A percentile compares a stretch with the other conserved stretches of the same genome.
Conservation (phyloP, 2,329 filamentous ascomycete species). For the Diaporthe australafricana region DNA sequence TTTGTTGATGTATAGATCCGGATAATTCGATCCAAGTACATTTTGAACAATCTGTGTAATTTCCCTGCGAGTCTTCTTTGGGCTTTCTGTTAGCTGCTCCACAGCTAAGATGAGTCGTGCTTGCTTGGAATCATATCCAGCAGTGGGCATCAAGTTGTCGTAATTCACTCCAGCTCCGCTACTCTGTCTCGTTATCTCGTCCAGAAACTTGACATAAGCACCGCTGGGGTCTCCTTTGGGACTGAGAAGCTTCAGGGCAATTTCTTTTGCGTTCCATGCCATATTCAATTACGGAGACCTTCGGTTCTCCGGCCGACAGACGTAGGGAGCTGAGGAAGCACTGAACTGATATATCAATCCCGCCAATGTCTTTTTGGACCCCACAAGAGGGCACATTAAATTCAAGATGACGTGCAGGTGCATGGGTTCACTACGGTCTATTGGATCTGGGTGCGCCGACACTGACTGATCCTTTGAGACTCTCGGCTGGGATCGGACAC, state of each 20-base stretch:
- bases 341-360: background rate
- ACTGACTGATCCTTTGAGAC: too few species aligned
- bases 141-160: background rate
- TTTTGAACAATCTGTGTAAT: background rate
- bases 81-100: background rate
- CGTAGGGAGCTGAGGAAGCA: background rate
- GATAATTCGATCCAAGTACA: background rate
- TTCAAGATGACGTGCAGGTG: too few species aligned
- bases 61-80: background rate
- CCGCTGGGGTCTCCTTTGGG: background rate
- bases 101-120: background rate
- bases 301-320: background rate
- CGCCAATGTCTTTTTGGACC: too few species aligned
- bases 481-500: background rate
- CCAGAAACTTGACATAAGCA: background rate
- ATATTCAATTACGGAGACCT: background rate
- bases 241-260: background rate
- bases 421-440: too few species aligned
- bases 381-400: too few species aligned
- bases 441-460: too few species aligned
- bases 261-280: background rate
- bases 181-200: background rate
- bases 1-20: background rate
- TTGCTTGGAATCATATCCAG: background rate
- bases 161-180: background rate